Conservation (phyloP, 2,329 filamentous ascomycete species). For the Fusarium sp. region DNA sequence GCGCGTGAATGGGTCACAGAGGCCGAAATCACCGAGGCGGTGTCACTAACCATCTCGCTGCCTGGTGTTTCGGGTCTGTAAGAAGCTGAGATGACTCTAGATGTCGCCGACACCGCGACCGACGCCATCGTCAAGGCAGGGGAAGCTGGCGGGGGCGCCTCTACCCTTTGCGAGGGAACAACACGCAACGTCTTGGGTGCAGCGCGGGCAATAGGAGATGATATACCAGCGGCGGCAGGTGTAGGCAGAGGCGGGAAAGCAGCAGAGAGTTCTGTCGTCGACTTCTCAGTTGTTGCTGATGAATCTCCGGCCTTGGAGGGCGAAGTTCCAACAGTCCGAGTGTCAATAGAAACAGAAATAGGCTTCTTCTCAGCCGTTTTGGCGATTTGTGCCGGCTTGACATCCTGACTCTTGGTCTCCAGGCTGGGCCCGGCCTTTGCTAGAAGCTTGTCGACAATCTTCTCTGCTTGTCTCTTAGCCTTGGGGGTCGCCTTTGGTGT, state of each 20-base stretch:
- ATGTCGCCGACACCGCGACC: conserved; percentile 44
- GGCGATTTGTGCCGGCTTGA: conserved; percentile 14
- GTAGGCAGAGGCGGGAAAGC: conserved; percentile 65
- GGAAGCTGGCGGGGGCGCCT: conserved; percentile 60
- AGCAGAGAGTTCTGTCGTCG: conserved; percentile 47
- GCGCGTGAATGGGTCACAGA: conserved; percentile 77
- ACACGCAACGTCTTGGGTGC: conserved; percentile 77
- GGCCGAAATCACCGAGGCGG: conserved; percentile 78
- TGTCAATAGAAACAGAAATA: conserved; percentile 60
- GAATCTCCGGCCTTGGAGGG: conserved; percentile 48
- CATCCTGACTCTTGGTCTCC: conserved; percentile 32
- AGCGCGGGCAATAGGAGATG: conserved; percentile 64
- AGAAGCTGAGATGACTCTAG: conserved; percentile 47
- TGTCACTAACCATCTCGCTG: conserved; percentile 83
- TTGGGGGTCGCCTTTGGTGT: conserved; percentile 51
- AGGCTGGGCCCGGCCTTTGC: conserved; percentile 32
- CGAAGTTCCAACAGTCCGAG: conserved; percentile 58
- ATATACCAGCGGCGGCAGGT: conserved; percentile 57
- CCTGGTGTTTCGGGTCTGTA: conserved; percentile 77
- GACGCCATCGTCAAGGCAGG: conserved; percentile 49
- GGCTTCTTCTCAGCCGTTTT: conserved; percentile 46
- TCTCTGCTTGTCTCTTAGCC: conserved; percentile 49
- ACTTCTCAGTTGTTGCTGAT: conserved; percentile 49
- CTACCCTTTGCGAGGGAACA: conserved; percentile 73
- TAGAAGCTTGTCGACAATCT: conserved; percentile 42